phyloP scores from a whole-genome alignment of 2,329 filamentous ascomycete species.

The Cordyceps cateniannulata region DNA sequence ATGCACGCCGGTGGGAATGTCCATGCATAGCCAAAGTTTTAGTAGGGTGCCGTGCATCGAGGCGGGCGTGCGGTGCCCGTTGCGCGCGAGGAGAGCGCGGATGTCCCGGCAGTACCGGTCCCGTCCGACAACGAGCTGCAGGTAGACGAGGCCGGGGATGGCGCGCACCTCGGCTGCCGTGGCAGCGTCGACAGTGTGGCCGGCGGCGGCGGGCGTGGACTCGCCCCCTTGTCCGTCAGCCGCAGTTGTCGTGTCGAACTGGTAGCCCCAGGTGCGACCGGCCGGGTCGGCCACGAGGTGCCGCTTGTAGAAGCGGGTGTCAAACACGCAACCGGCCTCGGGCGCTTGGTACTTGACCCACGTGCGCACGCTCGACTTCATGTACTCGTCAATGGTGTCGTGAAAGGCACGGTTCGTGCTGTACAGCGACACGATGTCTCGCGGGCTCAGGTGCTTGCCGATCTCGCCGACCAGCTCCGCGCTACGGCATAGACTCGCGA shows the following conservation, averaged over 20 bases:
- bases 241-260: conserved; percentile 13
- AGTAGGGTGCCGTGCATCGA: conserved; percentile 42
- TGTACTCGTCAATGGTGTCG: conserved; percentile 49
- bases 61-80: conserved; percentile 50
- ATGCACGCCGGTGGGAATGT: conserved; percentile 50
- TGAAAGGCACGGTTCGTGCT: conserved; percentile 58
- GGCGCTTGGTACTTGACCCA: conserved; percentile 50
- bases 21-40: conserved; percentile 70
- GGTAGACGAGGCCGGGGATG: conserved; percentile 60
- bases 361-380: conserved; percentile 50
- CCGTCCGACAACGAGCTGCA: conserved; percentile 58
- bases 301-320: conserved; percentile 50
- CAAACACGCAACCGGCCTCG: conserved; percentile 50
- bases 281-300: conserved; percentile 56
- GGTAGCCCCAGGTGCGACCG: conserved; percentile 32
- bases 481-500: conserved; percentile 36
- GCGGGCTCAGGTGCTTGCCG: conserved; percentile 44
- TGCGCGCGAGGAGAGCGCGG: conserved; percentile 50
- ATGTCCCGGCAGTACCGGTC: conserved; percentile 55
- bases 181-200: not conserved
- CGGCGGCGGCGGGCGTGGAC: not conserved
- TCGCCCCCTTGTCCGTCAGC: not conserved
- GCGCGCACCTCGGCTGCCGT: conserved; percentile 31
- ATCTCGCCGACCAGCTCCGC: conserved; percentile 50
- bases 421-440: conserved; percentile 59